These are phyloP conservation scores for Ricinus communis DNA, from an alignment of 345 rosid genomes.

Conservation along the genomic window DNA sequence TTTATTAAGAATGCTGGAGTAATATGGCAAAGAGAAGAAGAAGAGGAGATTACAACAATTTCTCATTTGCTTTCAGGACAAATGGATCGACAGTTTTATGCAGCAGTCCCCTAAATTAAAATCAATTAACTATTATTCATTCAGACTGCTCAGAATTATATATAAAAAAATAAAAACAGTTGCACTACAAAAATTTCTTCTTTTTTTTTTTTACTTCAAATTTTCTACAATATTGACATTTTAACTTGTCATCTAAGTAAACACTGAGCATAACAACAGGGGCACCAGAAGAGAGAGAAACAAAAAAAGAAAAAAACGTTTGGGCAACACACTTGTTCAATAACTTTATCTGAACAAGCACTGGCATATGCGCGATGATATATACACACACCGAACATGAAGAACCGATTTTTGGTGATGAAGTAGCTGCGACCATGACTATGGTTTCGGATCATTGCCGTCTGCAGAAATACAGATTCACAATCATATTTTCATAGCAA, in stretches of 20 bases:
- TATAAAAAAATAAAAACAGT: not conserved
- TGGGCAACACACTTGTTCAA: slow-evolving; percentile 12
- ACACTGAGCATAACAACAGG: not conserved
- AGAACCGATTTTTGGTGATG: slow-evolving; percentile 11
- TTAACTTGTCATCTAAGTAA: not conserved
- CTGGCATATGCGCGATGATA: not conserved
- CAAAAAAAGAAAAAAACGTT: too few species aligned
- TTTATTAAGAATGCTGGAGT: too few species aligned
- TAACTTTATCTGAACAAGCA: slow-evolving; percentile 7
- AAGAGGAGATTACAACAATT: too few species aligned
- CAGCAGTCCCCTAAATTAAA: not conserved
- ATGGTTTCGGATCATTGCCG: slow-evolving; percentile 19
- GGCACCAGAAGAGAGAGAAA: not conserved
- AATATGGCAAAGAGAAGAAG: too few species aligned
- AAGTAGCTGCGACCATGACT: slow-evolving; percentile 9
- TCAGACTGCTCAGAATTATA: slow-evolving; percentile 1
- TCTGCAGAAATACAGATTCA: slow-evolving; percentile 28
- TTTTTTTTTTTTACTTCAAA: too few species aligned
- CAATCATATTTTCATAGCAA: not conserved
- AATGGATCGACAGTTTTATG: too few species aligned
- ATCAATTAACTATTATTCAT: too few species aligned
- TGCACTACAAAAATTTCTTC: not conserved
- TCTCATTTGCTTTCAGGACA: too few species aligned
- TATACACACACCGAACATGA: slow-evolving; percentile 23
- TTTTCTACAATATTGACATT: slow-evolving; percentile 11